Conservation (phyloP, 306 rosid genomes). For the Styphnolobium japonicum region DNA sequence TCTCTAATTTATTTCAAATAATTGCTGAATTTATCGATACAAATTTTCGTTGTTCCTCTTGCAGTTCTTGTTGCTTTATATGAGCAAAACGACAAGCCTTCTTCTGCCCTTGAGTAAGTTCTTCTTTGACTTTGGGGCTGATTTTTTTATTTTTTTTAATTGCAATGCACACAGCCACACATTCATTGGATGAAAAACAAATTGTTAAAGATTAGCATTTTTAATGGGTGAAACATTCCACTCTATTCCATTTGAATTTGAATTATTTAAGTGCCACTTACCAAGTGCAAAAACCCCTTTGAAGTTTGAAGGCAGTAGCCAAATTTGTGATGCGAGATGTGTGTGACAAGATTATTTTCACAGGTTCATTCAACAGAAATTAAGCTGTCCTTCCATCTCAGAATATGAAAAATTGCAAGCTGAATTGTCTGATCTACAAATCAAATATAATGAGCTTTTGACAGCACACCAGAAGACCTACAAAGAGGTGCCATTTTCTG, state of each 20-base stretch:
- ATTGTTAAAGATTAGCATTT: neutral
- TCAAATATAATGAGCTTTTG: conserved; percentile 57
- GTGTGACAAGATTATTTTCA: conserved; percentile 6
- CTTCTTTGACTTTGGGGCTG: neutral
- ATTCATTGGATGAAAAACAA: neutral
- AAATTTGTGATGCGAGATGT: neutral
- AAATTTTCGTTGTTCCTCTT: conserved; percentile 6
- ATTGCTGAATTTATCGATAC: neutral
- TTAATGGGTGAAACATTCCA: neutral
- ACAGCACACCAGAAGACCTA: conserved; percentile 62
- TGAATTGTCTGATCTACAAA: conserved; percentile 72
- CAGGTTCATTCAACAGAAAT: conserved; percentile 86
- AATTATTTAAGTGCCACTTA: too few relatives aligned
- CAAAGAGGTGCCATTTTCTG: conserved; percentile 56
- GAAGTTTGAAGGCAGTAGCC: too few relatives aligned
- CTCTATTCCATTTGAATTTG: neutral
- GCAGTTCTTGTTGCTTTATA: conserved; percentile 87
- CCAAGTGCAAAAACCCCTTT: too few relatives aligned
- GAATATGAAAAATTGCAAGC: conserved; percentile 77
- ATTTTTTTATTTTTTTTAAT: neutral
- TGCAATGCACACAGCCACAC: neutral
- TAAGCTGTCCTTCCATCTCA: conserved; percentile 71
- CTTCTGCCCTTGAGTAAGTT: conserved; percentile 89
- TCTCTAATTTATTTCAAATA: neutral
- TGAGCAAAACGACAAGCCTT: conserved; percentile 96